Percentiles rank a stretch among this genome's conserved stretches.
These are phyloP conservation scores for Fomitopsis palustris DNA, from an alignment of 1,284 basidiomycete genomes.

Conservation along the genomic window DNA sequence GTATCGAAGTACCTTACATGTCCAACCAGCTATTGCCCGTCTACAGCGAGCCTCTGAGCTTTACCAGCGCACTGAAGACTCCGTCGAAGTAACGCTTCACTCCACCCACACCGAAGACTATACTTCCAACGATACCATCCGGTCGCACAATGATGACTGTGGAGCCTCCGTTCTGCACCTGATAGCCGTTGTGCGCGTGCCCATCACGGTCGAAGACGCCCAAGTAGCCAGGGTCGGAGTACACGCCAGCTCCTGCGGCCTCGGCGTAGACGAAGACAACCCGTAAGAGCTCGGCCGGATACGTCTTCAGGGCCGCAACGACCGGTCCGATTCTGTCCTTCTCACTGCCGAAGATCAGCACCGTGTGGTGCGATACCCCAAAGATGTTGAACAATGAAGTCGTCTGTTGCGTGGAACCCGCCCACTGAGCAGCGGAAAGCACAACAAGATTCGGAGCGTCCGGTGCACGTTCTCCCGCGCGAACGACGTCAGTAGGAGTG, in stretches of 20 bases:
- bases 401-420: background rate
- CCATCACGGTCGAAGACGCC: slow-evolving; percentile 14
- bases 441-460: slow-evolving; percentile 34
- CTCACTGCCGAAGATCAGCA: slow-evolving; percentile 18
- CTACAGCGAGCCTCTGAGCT: too few species aligned
- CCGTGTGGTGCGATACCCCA: slow-evolving; percentile 12
- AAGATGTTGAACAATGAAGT: slow-evolving; percentile 16
- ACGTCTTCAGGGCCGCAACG: background rate
- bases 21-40: too few species aligned
- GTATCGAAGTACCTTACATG: background rate
- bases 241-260: background rate
- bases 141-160: slow-evolving; percentile 19
- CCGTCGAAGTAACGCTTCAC: slow-evolving; percentile 12
- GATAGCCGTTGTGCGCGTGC: slow-evolving; percentile 15
- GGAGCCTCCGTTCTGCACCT: slow-evolving; percentile 1
- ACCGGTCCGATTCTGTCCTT: background rate
- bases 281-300: slow-evolving; percentile 4
- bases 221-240: background rate
- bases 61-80: background rate
- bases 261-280: background rate
- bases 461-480: slow-evolving; percentile 46
- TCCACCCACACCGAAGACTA: slow-evolving; percentile 8
- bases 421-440: background rate
- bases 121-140: slow-evolving; percentile 21
- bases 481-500: slow-evolving; percentile 14